Evolutionary conservation across 768 basidiomycete species (phyloP).

Genomic region (Aureoboletus auriporus): DNA sequence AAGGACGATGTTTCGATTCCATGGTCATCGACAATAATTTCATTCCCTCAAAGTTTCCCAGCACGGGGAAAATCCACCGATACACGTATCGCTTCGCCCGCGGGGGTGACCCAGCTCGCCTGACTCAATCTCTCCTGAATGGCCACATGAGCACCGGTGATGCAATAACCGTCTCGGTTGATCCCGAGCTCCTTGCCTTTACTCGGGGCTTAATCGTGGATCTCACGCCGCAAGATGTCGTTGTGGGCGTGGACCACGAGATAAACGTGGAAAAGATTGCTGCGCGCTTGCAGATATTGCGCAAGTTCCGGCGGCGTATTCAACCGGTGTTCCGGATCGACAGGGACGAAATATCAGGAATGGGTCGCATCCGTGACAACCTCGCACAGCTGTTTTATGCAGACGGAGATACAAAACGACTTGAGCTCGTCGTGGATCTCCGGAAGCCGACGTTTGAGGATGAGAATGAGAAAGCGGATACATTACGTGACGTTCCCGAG

Average conservation of each 20-base stretch:
- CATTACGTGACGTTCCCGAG: constrained; percentile 23
- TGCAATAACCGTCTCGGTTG: constrained; percentile 81
- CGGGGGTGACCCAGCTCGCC: constrained; percentile 13
- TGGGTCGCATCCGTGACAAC: constrained; percentile 87
- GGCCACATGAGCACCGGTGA: constrained; percentile 81
- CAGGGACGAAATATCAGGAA: constrained; percentile 88
- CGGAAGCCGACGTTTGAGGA: constrained; percentile 59
- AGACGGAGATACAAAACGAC: constrained; percentile 61
- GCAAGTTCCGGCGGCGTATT: constrained; percentile 9
- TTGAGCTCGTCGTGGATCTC: constrained; percentile 82
- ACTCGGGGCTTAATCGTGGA: constrained; percentile 80
- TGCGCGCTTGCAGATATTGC: constrained; percentile 31
- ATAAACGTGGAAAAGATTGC: constrained; percentile 51
- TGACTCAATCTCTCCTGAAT: constrained; percentile 47
- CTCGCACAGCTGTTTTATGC: constrained; percentile 85
- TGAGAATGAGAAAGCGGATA: constrained; percentile 12
- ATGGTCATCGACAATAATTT: constrained; percentile 65
- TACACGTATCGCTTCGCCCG: constrained; percentile 74
- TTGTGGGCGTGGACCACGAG: constrained; percentile 80
- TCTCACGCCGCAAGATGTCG: constrained; percentile 58
- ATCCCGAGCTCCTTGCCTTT: constrained; percentile 81
- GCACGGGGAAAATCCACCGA: constrained; percentile 62
- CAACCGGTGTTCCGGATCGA: constrained; percentile 74
- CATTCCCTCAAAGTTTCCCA: constrained; percentile 16
- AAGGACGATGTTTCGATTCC: constrained; percentile 78